A percentile compares a stretch with the other conserved stretches of the same genome.
Evolutionary conservation across 768 basidiomycete genomes (phyloP).

Genomic region (Mycena chlorophos): DNA sequence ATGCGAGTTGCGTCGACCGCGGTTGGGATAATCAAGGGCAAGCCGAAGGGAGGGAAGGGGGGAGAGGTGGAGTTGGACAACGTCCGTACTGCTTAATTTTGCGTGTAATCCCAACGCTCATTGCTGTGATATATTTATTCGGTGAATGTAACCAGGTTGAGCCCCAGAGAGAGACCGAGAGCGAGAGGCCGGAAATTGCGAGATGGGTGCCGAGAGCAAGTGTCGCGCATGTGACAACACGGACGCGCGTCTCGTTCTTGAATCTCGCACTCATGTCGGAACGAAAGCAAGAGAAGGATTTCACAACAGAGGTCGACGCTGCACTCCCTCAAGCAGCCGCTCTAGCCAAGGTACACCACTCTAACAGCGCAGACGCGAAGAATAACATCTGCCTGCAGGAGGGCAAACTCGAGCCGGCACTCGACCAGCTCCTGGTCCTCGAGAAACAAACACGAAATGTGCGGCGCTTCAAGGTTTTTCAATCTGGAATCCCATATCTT

Average conservation of each 20-base stretch:
- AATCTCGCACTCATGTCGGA: slow-evolving; percentile 65
- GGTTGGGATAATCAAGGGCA: slow-evolving; percentile 15
- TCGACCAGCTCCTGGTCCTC: slow-evolving; percentile 84
- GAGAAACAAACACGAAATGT: slow-evolving; percentile 99
- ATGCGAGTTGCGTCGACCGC: slow-evolving; percentile 36
- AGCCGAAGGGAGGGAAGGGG: slow-evolving; percentile 7
- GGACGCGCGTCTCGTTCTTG: slow-evolving; percentile 62
- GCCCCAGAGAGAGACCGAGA: neutral
- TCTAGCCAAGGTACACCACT: slow-evolving; percentile 64
- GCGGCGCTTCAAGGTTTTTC: too few species aligned
- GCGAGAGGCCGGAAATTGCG: neutral
- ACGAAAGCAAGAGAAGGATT: slow-evolving; percentile 87
- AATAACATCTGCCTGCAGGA: slow-evolving; percentile 46
- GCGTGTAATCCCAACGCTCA: slow-evolving; percentile 33
- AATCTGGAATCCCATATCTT: neutral
- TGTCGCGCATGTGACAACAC: slow-evolving; percentile 47
- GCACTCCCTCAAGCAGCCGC: slow-evolving; percentile 68
- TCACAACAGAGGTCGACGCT: slow-evolving; percentile 76
- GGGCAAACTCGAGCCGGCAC: slow-evolving; percentile 78
- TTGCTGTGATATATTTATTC: slow-evolving; percentile 35
- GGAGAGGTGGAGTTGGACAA: slow-evolving; percentile 41
- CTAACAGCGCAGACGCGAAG: neutral
- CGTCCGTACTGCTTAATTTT: slow-evolving; percentile 50
- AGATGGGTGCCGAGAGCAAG: slow-evolving; percentile 1
- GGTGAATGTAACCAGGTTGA: slow-evolving; percentile 19